These are phyloP conservation scores for Bacidia gigantensis DNA, from an alignment of 495 filamentous ascomycete species.

Conservation along the genomic window DNA sequence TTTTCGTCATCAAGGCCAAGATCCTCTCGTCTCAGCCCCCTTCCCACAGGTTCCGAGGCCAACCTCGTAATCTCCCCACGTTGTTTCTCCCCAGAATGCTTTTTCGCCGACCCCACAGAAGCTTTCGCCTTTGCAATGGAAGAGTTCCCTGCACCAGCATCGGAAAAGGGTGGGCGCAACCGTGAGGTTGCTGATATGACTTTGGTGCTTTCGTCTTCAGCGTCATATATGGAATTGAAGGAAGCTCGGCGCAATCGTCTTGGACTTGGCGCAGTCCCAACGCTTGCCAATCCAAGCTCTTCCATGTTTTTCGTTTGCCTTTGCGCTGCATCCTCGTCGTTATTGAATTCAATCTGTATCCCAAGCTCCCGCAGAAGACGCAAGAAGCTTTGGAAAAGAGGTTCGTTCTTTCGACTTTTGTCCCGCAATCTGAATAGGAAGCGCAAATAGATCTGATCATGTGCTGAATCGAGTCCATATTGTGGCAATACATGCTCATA, in stretches of 20 bases:
- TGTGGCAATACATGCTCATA: constrained; percentile 59
- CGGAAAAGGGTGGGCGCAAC: constrained; percentile 36
- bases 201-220: constrained; percentile 35
- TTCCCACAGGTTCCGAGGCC: constrained; percentile 5
- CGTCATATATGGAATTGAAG: constrained; percentile 43
- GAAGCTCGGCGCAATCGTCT: constrained; percentile 39
- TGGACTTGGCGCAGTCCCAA: not conserved
- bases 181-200: constrained; percentile 25
- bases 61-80: too few relatives aligned
- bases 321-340: constrained; percentile 25
- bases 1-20: not conserved
- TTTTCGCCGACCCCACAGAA: constrained; percentile 24
- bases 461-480: constrained; percentile 52
- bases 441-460: constrained; percentile 60
- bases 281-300: constrained; percentile 5
- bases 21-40: constrained; percentile 15
- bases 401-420: constrained; percentile 29
- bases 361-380: constrained; percentile 47
- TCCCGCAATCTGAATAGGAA: constrained; percentile 72
- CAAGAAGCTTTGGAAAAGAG: constrained; percentile 54
- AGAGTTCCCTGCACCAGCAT: constrained; percentile 28
- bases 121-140: constrained; percentile 23
- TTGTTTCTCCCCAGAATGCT: too few relatives aligned
- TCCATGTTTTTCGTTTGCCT: constrained; percentile 12
- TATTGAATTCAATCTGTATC: constrained; percentile 50